These are phyloP conservation scores for Globisporangium emineosum DNA, from an alignment of 352 stramenopile species.

Conservation along the genomic window DNA sequence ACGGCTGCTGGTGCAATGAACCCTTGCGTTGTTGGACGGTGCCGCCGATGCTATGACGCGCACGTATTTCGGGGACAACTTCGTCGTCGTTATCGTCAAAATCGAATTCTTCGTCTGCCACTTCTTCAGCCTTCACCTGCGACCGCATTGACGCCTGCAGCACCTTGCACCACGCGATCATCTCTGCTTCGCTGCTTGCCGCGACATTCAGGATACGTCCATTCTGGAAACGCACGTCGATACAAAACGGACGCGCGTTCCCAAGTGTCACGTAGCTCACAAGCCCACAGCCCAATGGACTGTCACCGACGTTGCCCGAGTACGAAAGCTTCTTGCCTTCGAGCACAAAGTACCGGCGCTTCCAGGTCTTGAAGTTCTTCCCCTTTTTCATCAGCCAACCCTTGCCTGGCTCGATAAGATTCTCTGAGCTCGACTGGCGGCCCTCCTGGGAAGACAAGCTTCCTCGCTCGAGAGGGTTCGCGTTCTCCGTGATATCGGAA, in stretches of 20 bases:
- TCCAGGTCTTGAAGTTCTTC: constrained; percentile 68
- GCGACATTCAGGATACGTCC: constrained; percentile 62
- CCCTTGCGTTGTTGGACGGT: neutral
- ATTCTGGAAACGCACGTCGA: constrained; percentile 63
- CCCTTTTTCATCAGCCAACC: constrained; percentile 62
- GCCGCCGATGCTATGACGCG: constrained; percentile 8
- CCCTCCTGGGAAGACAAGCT: constrained; percentile 13
- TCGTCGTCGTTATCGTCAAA: constrained; percentile 41
- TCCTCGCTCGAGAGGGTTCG: constrained; percentile 20
- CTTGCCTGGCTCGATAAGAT: constrained; percentile 23
- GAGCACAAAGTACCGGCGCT: constrained; percentile 57
- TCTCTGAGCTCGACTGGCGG: neutral
- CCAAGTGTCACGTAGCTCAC: constrained; percentile 52
- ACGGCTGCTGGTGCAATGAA: constrained; percentile 9
- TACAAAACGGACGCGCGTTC: constrained; percentile 60
- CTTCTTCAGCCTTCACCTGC: constrained; percentile 11
- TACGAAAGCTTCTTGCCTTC: constrained; percentile 65
- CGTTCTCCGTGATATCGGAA: constrained; percentile 20
- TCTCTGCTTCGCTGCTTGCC: constrained; percentile 47
- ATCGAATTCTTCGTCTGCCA: constrained; percentile 42
- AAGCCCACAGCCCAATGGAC: constrained; percentile 44
- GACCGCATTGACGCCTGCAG: constrained; percentile 48
- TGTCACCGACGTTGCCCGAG: constrained; percentile 29
- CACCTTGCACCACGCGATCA: constrained; percentile 55
- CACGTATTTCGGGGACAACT: constrained; percentile 16